Base-by-base conservation (phyloP, 352 stramenopile species). In the Phytophthora brassicae region DNA sequence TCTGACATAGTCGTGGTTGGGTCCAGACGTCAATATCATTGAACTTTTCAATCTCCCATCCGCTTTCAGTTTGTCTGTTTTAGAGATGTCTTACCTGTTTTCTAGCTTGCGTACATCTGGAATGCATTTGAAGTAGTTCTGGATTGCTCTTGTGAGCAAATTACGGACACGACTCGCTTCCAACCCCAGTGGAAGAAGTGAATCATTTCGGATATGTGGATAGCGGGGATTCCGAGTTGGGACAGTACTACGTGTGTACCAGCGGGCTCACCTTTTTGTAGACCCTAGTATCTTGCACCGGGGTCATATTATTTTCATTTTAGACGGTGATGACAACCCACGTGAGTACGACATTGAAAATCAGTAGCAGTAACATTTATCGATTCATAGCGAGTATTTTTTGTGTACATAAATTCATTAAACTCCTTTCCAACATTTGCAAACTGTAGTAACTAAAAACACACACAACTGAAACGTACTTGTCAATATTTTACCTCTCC, bases 171-270 rank as follows among this genome's bases (percentile, higher is more conserved):
- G 17, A 12, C 50, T 17, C 8, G 43, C 50, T 0, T 14, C 12
- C 43, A 60, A 56, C 2, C 59, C 59, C 20, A 66, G 43, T 1
- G 29, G 19, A 16, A 60, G 19, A 1, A 66, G 49, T 8, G 48
- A 26, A 39, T 61, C 59, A 66, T 22, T 12, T 56, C 50, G 9
- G 36, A 28, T 12, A 51, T 66, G 9, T 56, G 13, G 14, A 56
- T 14, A 7, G 26, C 24, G 6, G 26, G 50, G 42, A 60, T 66
- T 6, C 36, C 43, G 12, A 16, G 17, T 0, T 23, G 7, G 20
- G 5, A 0, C 16, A 42, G 8, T 17, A 20, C n/a, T n/a, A n/a
- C n/a, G n/a, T n/a, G n/a, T n/a, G 8, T 0, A 5, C 48, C 28
- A 2, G 1, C 19, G 14, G 44, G 41, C 2, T 43, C 0, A 12